Conservation (phyloP, 2,329 filamentous ascomycete genomes). For the Pseudogymnoascus sp. region DNA sequence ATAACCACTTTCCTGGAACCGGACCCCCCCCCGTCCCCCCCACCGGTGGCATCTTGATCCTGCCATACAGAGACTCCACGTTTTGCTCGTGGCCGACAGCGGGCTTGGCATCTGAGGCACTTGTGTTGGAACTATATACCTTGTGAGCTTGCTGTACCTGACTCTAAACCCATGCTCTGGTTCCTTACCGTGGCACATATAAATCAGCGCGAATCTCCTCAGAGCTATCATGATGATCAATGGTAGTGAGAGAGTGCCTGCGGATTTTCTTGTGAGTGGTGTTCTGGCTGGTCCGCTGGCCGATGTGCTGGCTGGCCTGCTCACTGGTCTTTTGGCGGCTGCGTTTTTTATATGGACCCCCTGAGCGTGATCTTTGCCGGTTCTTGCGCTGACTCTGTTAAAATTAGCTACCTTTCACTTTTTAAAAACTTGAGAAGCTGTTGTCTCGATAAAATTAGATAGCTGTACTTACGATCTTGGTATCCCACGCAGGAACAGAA, state of each 20-base stretch:
- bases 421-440: not conserved
- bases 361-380: not conserved
- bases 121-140: not conserved
- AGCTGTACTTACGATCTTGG: not conserved
- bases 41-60: not conserved
- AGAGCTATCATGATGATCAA: not conserved
- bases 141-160: not conserved
- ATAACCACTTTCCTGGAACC: too few relatives aligned
- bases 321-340: not conserved
- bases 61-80: not conserved
- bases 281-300: too few relatives aligned
- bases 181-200: not conserved
- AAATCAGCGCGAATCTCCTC: not conserved
- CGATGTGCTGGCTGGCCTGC: not conserved
- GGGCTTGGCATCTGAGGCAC: not conserved
- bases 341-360: not conserved
- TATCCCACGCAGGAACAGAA: not conserved
- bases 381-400: not conserved
- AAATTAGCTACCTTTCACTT: not conserved
- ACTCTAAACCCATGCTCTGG: not conserved
- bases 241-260: not conserved
- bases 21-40: too few relatives aligned
- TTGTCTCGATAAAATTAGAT: not conserved
- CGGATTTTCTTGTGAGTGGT: not conserved
- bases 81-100: not conserved